Evolutionary conservation across 495 filamentous ascomycete genomes (phyloP).

Genomic region (Pseudoneurospora amorphoporcata): DNA sequence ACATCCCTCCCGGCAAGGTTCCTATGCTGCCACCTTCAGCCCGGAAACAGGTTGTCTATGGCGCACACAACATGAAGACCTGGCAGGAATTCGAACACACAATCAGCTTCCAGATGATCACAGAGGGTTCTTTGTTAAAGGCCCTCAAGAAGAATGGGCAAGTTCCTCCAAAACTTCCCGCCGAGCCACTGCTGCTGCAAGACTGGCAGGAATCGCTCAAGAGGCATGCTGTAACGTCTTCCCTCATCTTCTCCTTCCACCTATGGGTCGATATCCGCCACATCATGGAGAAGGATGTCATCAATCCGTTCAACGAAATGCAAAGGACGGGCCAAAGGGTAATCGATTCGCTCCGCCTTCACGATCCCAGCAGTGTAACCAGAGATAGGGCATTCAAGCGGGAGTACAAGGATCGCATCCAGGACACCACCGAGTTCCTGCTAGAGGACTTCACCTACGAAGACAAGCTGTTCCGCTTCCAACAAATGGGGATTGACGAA

Average conservation of each 20-base stretch:
- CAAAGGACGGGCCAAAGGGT: slow-evolving; percentile 7
- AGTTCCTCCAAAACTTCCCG: slow-evolving; percentile 3
- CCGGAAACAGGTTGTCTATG: slow-evolving; percentile 9
- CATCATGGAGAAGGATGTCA: slow-evolving; percentile 16
- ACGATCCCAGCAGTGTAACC: neutral
- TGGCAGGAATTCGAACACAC: slow-evolving; percentile 7
- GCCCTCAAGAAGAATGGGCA: slow-evolving; percentile 9
- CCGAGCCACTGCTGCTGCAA: slow-evolving; percentile 13
- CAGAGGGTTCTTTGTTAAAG: slow-evolving; percentile 13
- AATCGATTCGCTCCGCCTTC: neutral
- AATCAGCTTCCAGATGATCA: slow-evolving; percentile 10
- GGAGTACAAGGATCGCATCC: slow-evolving; percentile 4
- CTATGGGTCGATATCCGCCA: slow-evolving; percentile 21
- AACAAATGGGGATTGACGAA: neutral
- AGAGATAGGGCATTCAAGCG: slow-evolving; percentile 7
- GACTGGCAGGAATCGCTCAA: slow-evolving; percentile 10
- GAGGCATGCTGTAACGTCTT: neutral
- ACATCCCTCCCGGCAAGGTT: slow-evolving; percentile 11
- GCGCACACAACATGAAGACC: slow-evolving; percentile 1
- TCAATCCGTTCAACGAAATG: slow-evolving; percentile 10
- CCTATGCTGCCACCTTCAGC: slow-evolving; percentile 9
- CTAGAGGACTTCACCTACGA: slow-evolving; percentile 12
- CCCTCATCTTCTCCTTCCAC: slow-evolving; percentile 16
- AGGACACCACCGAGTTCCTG: slow-evolving; percentile 12
- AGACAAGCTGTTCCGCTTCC: slow-evolving; percentile 5